Conservation (phyloP, 179 eudicot species). For the Amaranthus tricolor region DNA sequence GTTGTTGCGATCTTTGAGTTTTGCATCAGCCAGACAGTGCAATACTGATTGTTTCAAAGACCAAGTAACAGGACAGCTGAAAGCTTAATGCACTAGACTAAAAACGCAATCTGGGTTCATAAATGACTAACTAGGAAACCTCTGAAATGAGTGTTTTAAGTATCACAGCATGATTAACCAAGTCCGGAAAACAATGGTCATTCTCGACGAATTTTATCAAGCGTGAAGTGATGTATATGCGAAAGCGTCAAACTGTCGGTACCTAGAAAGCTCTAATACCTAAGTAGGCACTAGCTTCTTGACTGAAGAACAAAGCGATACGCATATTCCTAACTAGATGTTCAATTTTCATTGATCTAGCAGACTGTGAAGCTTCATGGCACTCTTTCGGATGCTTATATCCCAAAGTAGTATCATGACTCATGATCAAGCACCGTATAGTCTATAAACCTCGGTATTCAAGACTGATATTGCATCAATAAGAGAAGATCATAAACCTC, state of each 20-base stretch:
- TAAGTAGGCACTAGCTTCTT: neutral
- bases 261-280: neutral
- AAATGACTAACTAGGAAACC: neutral
- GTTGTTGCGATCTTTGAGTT: neutral
- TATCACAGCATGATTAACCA: neutral
- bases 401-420: neutral
- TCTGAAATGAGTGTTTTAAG: neutral
- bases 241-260: neutral
- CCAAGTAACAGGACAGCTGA: neutral
- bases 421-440: constrained; percentile 11
- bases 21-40: neutral
- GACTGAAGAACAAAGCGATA: neutral
- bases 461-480: constrained; percentile 8
- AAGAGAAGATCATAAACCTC: neutral
- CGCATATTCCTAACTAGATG: neutral
- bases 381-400: neutral
- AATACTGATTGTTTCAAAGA: neutral
- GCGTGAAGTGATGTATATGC: neutral
- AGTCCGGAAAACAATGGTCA: neutral
- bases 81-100: constrained; percentile 2
- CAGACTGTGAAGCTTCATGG: neutral
- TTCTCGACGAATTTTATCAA: neutral
- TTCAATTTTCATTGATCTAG: neutral
- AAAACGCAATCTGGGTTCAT: neutral
- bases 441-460: neutral